These are phyloP conservation scores for Pythium aquatile DNA, from an alignment of 352 stramenopile species.

Conservation along the genomic window DNA sequence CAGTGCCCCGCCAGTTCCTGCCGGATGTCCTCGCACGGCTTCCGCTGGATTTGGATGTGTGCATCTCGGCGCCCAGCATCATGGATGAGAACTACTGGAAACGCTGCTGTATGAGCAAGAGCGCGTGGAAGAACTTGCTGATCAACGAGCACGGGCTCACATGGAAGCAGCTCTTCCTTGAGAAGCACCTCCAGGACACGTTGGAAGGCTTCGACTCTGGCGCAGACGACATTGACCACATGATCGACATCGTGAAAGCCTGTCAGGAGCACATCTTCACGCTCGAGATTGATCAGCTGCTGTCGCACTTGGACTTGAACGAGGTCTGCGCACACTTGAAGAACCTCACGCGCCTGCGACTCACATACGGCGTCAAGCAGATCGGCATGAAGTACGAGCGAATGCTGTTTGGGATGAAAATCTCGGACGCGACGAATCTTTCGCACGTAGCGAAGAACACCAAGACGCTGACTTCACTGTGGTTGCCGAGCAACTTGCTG, in stretches of 20 bases:
- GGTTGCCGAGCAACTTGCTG: constrained; percentile 87
- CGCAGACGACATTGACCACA: constrained; percentile 46
- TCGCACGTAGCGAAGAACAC: constrained; percentile 86
- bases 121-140: constrained; percentile 89
- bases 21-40: constrained; percentile 80
- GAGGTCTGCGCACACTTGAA: constrained; percentile 79
- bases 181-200: constrained; percentile 69
- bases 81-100: constrained; percentile 96
- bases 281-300: constrained; percentile 84
- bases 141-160: constrained; percentile 90
- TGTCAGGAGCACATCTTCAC: constrained; percentile 90
- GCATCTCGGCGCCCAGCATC: constrained; percentile 78
- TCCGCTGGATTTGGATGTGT: constrained; percentile 79
- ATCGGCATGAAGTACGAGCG: constrained; percentile 95
- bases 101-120: constrained; percentile 75
- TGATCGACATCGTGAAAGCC: constrained; percentile 73
- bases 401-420: constrained; percentile 95
- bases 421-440: constrained; percentile 89
- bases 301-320: constrained; percentile 89
- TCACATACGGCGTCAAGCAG: constrained; percentile 88
- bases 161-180: constrained; percentile 94
- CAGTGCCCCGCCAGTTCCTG: constrained; percentile 77
- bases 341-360: constrained; percentile 86
- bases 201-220: constrained; percentile 77
- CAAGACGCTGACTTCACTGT: constrained; percentile 86